These are phyloP conservation scores for Aureobasidium sp. DNA, from an alignment of 2,329 filamentous ascomycete species.

Conservation along the genomic window DNA sequence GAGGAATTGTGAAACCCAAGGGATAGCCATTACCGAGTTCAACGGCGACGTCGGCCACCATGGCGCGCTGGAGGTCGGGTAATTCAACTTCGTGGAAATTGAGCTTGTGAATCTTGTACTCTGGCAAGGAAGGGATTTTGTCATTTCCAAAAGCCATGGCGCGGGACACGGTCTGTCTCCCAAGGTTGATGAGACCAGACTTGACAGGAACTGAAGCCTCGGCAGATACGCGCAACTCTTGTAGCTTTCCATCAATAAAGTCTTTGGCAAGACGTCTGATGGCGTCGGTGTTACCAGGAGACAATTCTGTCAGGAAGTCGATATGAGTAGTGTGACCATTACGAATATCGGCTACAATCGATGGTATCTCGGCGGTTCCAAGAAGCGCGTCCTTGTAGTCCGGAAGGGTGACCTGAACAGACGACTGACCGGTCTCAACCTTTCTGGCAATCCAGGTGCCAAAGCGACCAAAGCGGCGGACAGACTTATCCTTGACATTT, in stretches of 20 bases:
- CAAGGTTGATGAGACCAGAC: conserved; percentile 72
- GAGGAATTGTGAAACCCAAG: conserved; percentile 66
- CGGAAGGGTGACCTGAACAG: conserved; percentile 71
- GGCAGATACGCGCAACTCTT: conserved; percentile 63
- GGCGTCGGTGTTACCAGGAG: conserved; percentile 67
- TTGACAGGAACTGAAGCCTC: conserved; percentile 67
- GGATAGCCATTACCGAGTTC: conserved; percentile 70
- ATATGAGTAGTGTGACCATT: conserved; percentile 71
- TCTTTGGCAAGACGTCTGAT: conserved; percentile 78
- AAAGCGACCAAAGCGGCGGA: conserved; percentile 68
- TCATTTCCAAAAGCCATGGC: conserved; percentile 66
- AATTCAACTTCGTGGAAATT: conserved; percentile 66
- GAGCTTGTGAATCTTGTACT: conserved; percentile 74
- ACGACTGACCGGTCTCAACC: conserved; percentile 65
- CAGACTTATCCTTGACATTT: conserved; percentile 62
- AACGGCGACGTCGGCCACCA: conserved; percentile 74
- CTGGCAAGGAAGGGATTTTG: conserved; percentile 69
- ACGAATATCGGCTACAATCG: conserved; percentile 66
- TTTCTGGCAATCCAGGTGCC: conserved; percentile 74
- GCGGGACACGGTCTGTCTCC: conserved; percentile 68
- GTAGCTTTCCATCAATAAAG: conserved; percentile 75
- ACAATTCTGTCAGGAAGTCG: conserved; percentile 70
- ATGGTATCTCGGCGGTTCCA: conserved; percentile 69
- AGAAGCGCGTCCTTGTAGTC: conserved; percentile 72
- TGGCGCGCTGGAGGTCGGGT: conserved; percentile 52